A percentile compares a stretch with the other conserved stretches of the same genome.
Evolutionary conservation across 2,329 filamentous ascomycete species (phyloP).

Genomic region (Curvularia lunata): DNA sequence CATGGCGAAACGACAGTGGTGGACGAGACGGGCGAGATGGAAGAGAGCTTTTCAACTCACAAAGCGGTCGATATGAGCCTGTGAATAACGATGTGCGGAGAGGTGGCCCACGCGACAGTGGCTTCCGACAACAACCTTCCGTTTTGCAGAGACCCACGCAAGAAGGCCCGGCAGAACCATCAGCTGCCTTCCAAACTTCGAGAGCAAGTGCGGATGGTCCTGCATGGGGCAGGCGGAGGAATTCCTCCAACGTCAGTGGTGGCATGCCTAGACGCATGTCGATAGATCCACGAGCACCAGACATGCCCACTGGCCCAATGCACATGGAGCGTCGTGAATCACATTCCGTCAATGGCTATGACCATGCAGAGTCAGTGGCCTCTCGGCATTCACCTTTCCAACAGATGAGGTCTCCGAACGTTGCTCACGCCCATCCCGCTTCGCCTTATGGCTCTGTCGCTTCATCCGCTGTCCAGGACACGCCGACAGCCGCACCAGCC

Average conservation of each 20-base stretch:
- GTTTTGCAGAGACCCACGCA: conserved; percentile 76
- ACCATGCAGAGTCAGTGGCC: conserved; percentile 28
- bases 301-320: conserved; percentile 36
- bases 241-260: conserved; percentile 90
- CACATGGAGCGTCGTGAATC: conserved; percentile 40
- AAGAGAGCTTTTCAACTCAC: conserved; percentile 86
- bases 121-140: conserved; percentile 75
- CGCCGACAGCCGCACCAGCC: conserved; percentile 38
- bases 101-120: conserved; percentile 70
- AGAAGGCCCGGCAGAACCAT: conserved; percentile 77
- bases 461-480: conserved; percentile 34
- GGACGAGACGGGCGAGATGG: conserved; percentile 63
- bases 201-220: conserved; percentile 69
- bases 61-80: conserved; percentile 90
- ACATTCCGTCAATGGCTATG: conserved; percentile 40
- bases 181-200: conserved; percentile 82
- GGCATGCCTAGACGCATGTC: conserved; percentile 75
- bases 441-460: conserved; percentile 46
- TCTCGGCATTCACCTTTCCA: conserved; percentile 32
- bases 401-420: conserved; percentile 40
- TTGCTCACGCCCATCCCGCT: conserved; percentile 41
- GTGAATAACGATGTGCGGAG: conserved; percentile 73
- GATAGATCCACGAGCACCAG: conserved; percentile 56
- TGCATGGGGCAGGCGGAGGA: conserved; percentile 75
- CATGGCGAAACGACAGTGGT: conserved; percentile 76